Base-by-base conservation (phyloP, 345 rosid species). In the Limnanthes douglasii region DNA sequence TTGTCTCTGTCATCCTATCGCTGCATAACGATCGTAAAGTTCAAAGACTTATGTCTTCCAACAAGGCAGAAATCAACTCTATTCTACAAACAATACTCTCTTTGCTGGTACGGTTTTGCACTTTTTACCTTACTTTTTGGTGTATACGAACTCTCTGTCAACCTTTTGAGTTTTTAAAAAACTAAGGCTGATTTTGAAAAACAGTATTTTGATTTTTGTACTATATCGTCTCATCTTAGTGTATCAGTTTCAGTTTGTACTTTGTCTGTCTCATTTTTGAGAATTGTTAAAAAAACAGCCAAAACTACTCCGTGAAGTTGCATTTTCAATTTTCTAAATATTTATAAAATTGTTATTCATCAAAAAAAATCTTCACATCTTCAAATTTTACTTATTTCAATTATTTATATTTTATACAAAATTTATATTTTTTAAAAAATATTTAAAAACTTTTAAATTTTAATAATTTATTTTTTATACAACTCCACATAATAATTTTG, bases 21-120 rank as follows among this genome's bases (percentile, higher is more conserved):
- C 64, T 88, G 78, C 62, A 66, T 21, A 68, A 56, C 36, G 76
- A 79, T 20, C 45, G 27, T 34, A 73, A 66, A 53, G 37, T 68
- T 23, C 46, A 39, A 54, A 69, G 50, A 51, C 40, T 59, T 12
- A 34, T 73, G 15, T 63, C 58, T 8, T 45, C 29, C 11, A 62
- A 54, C 38, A 69, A 60, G 59, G 37, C 53, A 11, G 83, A 75
- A 59, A 48, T 76, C 4, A 50, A 54, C 43, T 21, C 43, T 24
- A 60, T 83, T 50, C 45, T 61, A 11, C 59, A 59, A 22, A 41
- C 35, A 34, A 49, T 75, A 26, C 13, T 39, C 51, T 46, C 64
- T 2, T 41, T 73, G 7, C 73, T 71, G 97, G 97, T 88, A 66
- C 20, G 15, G 3, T 35, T 45, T 22, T 33, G 20, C 39, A 3